These are phyloP conservation scores for Kazachstania sp. DNA, from an alignment of 1,139 yeast genomes.

Conservation along the genomic window DNA sequence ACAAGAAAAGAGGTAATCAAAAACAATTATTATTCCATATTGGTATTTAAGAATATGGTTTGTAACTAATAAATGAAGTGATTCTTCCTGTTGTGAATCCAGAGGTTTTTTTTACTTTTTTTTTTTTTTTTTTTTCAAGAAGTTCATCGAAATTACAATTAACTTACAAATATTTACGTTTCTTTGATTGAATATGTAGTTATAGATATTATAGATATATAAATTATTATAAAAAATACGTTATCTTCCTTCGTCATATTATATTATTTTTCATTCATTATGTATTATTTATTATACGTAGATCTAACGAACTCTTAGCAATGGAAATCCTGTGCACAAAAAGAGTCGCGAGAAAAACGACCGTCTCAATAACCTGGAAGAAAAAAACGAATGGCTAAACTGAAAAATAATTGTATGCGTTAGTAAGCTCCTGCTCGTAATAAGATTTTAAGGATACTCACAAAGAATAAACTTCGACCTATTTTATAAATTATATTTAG, in stretches of 20 bases:
- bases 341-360: too few relatives aligned
- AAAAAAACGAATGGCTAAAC: too few relatives aligned
- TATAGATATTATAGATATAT: not conserved
- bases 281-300: too few relatives aligned
- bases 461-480: not conserved
- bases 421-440: not conserved
- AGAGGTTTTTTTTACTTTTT: not conserved
- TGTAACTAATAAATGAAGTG: not conserved
- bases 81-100: not conserved
- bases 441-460: not conserved
- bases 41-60: conserved; percentile 27
- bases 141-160: too few relatives aligned
- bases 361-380: too few relatives aligned
- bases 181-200: not conserved
- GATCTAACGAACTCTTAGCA: too few relatives aligned
- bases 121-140: too few relatives aligned
- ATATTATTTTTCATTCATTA: too few relatives aligned
- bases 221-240: not conserved
- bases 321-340: too few relatives aligned
- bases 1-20: conserved; percentile 34
- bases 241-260: too few relatives aligned
- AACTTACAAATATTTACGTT: too few relatives aligned
- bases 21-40: conserved; percentile 41
- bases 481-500: not conserved
- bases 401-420: not conserved